These are phyloP conservation scores for Parascedosporium putredinis DNA, from an alignment of 2,329 filamentous ascomycete genomes.

Conservation along the genomic window DNA sequence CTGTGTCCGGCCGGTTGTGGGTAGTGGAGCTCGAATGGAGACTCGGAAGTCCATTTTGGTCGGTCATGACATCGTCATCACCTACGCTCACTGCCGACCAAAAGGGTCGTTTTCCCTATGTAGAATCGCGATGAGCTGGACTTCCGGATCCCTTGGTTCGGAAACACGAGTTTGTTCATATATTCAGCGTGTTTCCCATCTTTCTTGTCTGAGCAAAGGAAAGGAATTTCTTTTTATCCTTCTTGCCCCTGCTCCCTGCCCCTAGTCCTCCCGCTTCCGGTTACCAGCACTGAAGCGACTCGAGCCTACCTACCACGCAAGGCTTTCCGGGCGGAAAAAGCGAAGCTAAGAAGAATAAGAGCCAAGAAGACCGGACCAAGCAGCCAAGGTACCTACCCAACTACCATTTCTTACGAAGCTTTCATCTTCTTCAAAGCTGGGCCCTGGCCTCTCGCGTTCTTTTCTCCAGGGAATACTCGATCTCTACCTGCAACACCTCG, in stretches of 20 bases:
- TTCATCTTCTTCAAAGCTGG: neutral
- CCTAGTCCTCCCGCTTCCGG: too few species aligned
- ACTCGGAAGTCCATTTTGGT: neutral
- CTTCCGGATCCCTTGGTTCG: neutral
- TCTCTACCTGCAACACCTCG: neutral
- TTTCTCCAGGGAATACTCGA: neutral
- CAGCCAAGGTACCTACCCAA: neutral
- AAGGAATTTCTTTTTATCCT: neutral
- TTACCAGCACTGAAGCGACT: too few species aligned
- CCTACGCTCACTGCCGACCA: neutral
- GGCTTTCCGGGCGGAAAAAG: neutral
- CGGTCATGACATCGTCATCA: neutral
- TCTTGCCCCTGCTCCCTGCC: neutral
- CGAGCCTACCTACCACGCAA: neutral
- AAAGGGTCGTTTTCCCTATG: neutral
- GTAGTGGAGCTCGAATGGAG: neutral
- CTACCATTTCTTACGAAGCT: too few species aligned
- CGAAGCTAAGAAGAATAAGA: neutral
- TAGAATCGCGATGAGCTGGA: neutral
- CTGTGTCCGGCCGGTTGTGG: neutral
- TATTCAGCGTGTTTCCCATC: neutral
- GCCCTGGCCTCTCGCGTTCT: neutral
- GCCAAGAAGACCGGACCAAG: too few species aligned
- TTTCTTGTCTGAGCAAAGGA: neutral
- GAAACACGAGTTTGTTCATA: neutral